Conservation (phyloP, 2,329 filamentous ascomycete genomes). For the Cercospora sp. region DNA sequence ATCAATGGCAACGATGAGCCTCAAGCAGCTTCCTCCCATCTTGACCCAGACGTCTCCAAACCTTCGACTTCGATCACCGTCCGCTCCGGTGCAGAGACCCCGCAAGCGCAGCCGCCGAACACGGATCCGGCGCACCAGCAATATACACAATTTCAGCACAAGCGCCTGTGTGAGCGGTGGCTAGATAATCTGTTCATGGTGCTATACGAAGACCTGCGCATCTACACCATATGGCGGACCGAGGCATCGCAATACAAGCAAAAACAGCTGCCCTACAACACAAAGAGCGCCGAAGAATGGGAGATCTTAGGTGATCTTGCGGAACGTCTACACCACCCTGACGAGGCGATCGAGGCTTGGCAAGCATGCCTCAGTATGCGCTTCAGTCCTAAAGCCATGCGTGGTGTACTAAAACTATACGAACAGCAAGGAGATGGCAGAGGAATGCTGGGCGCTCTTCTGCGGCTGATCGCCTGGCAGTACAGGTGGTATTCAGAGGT, state of each 20-base stretch:
- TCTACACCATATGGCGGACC: conserved; percentile 99
- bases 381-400: conserved; percentile 90
- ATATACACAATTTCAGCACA: conserved; percentile 92
- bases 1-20: conserved; percentile 35
- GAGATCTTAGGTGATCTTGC: conserved; percentile 93
- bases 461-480: conserved; percentile 93
- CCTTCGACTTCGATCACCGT: conserved; percentile 38
- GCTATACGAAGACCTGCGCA: conserved; percentile 92
- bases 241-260: conserved; percentile 95
- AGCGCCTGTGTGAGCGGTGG: conserved; percentile 95
- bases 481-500: conserved; percentile 98
- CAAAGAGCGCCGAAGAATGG: conserved; percentile 93
- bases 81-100: conserved; percentile 35
- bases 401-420: conserved; percentile 77
- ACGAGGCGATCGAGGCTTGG: conserved; percentile 92
- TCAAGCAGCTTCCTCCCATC: conserved; percentile 32
- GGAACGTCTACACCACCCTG: conserved; percentile 85
- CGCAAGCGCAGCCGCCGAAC: conserved; percentile 37
- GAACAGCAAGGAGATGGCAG: conserved; percentile 76
- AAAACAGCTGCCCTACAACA: conserved; percentile 88
- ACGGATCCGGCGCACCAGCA: conserved; percentile 65
- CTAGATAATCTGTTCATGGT: conserved; percentile 99
- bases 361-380: conserved; percentile 80
- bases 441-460: conserved; percentile 80
- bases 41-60: conserved; percentile 40